Base-by-base conservation (phyloP, 306 rosid genomes). In the Fagus sylvatica region DNA sequence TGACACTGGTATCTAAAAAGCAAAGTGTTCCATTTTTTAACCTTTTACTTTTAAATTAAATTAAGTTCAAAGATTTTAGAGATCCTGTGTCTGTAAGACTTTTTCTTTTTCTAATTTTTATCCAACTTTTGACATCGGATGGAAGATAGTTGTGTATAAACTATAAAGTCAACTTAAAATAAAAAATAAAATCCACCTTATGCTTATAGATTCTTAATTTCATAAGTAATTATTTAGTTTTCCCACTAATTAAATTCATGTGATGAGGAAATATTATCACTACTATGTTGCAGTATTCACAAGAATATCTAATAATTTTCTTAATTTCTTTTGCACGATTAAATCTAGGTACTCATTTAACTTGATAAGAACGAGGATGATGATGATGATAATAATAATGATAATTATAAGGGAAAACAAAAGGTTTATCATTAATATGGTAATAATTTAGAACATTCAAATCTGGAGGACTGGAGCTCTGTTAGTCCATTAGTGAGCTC, bases 81-180 rank as follows among this genome's bases (percentile, higher is more conserved):
- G 65, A 57, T 57, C 32, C 65, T 57, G 57, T 46, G 22, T 16
- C 15, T 28, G 65, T 32, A 32, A 46, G 51, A 46, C 15, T 46
- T 46, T 46, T 46, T 46, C 3, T 12, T 46, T 10, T 46, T 46
- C 3, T 46, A 46, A 46, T 46, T 46, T 10, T 46, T 46, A 3
- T 56, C 9, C 62, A 32, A 12, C 68, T 61, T 57, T 57, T 57
- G 34, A 10, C 13, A 3, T 4, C 0, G 5, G 12, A 59, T 28
- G 28, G 15, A 16, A 61, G 19, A 55, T 55, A 1, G 64, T 57
- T 28, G 4, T 46, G 3, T 61, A 6, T 61, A 32, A 66, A 66
- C 1, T 61, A 6, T 61, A 32, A 66, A 66, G 71, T 66, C 71
- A 66, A 66, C 71, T 66, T 66, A 13, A 46, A n/a, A 66, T 66